Evolutionary conservation across 805 yeast genomes (phyloP).

Genomic region (Starmerella floris): DNA sequence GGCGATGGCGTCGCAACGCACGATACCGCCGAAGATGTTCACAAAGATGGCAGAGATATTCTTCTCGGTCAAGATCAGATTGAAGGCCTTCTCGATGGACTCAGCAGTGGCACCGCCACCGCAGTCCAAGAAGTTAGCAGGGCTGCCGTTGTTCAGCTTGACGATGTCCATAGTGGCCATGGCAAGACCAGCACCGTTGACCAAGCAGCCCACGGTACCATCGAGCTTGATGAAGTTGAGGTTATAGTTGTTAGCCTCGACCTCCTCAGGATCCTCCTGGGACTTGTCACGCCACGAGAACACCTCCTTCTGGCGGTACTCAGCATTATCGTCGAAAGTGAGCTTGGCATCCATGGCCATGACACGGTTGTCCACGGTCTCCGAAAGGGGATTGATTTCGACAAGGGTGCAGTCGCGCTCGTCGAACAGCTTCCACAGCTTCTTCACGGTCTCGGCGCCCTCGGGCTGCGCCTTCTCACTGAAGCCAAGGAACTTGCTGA

Average conservation of each 20-base stretch:
- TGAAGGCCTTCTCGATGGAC: conserved; percentile 94
- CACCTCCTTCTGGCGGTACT: conserved; percentile 86
- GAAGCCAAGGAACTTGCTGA: conserved; percentile 75
- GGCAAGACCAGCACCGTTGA: conserved; percentile 99
- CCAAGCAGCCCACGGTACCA: conserved; percentile 97
- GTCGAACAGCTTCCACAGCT: conserved; percentile 73
- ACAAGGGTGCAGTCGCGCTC: conserved; percentile 96
- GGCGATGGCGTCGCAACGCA: conserved; percentile 98
- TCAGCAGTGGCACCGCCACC: conserved; percentile 99
- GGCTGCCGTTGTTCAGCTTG: conserved; percentile 94
- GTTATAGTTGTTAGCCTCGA: conserved; percentile 76
- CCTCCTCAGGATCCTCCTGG: conserved; percentile 97
- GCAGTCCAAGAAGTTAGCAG: conserved; percentile 98
- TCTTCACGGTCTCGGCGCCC: conserved; percentile 77
- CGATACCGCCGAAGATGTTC: conserved; percentile 98
- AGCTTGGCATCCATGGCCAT: conserved; percentile 99
- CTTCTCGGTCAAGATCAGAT: conserved; percentile 76
- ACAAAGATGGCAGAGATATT: conserved; percentile 91
- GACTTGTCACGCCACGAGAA: conserved; percentile 93
- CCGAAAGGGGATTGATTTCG: conserved; percentile 95
- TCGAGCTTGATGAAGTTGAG: conserved; percentile 94
- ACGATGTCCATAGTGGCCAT: conserved; percentile 99
- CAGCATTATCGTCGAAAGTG: conserved; percentile 93
- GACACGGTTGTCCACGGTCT: conserved; percentile 78
- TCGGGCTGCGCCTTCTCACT: conserved; percentile 60